Percentiles rank a stretch among this genome's conserved stretches.
Evolutionary conservation across 257 asterid species (phyloP).

Genomic region (Scutellaria barbata): DNA sequence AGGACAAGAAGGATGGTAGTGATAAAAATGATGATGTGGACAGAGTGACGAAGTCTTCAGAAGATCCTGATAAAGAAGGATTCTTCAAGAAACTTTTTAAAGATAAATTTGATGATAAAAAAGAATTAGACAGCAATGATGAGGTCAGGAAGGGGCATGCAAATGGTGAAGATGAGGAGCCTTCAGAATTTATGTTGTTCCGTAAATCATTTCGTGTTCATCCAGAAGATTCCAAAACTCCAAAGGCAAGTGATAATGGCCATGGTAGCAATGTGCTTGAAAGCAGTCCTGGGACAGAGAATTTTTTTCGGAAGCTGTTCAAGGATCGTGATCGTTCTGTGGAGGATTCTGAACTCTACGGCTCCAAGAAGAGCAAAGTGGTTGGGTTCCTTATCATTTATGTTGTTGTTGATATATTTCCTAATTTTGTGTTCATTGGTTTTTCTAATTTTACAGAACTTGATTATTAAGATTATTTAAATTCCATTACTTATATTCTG

Average conservation of each 20-base stretch:
- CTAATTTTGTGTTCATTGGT: neutral
- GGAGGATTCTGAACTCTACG: constrained; percentile 93
- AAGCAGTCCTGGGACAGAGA: constrained; percentile 95
- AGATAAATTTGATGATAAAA: constrained; percentile 80
- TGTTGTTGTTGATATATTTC: constrained; percentile 30
- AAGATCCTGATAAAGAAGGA: constrained; percentile 81
- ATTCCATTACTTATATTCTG: constrained; percentile 21
- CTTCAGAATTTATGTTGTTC: constrained; percentile 70
- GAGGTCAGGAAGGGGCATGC: constrained; percentile 61
- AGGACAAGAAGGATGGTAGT: constrained; percentile 70
- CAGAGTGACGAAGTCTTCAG: constrained; percentile 56
- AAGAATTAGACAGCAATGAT: constrained; percentile 52
- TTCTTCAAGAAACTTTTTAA: constrained; percentile 78
- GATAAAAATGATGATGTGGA: constrained; percentile 62
- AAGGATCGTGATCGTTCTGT: constrained; percentile 90
- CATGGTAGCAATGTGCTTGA: constrained; percentile 56
- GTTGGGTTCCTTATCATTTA: constrained; percentile 51
- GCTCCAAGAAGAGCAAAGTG: constrained; percentile 72
- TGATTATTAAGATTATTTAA: constrained; percentile 1
- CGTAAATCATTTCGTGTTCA: constrained; percentile 82
- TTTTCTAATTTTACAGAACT: constrained; percentile 6
- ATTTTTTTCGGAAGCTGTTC: constrained; percentile 81
- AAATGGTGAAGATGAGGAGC: constrained; percentile 73
- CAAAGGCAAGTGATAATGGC: constrained; percentile 50
- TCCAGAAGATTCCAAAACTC: constrained; percentile 74